phyloP scores from a whole-genome alignment of 1,284 basidiomycete genomes.

The Sphagnurus paluster region DNA sequence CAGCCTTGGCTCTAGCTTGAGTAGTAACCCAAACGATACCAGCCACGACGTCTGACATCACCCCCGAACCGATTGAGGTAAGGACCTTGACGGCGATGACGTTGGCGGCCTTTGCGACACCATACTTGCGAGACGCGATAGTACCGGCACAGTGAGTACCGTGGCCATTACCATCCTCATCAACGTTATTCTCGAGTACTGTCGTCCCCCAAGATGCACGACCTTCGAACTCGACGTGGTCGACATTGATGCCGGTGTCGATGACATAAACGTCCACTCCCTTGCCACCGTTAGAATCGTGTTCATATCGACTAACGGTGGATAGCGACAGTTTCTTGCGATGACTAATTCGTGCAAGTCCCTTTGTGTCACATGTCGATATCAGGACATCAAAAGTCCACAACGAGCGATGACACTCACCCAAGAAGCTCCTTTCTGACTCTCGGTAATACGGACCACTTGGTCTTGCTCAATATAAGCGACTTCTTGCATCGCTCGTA shows the following conservation, averaged over 20 bases:
- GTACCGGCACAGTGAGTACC: conserved; percentile 86
- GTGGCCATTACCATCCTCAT: conserved; percentile 75
- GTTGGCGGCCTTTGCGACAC: conserved; percentile 93
- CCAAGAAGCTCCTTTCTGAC: conserved; percentile 88
- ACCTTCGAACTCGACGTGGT: conserved; percentile 87
- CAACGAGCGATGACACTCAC: conserved; percentile 55
- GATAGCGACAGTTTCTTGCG: conserved; percentile 74
- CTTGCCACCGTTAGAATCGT: conserved; percentile 75
- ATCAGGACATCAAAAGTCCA: too few species aligned
- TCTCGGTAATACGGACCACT: conserved; percentile 73
- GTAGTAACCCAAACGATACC: conserved; percentile 86
- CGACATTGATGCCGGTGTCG: conserved; percentile 88
- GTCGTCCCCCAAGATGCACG: conserved; percentile 86
- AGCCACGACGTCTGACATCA: conserved; percentile 92
- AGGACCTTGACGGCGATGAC: conserved; percentile 98
- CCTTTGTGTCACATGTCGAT: conserved; percentile 47
- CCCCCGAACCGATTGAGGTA: conserved; percentile 88
- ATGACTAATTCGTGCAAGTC: conserved; percentile 95
- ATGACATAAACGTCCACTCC: conserved; percentile 89
- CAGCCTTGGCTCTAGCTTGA: conserved; percentile 57
- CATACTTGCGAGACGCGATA: conserved; percentile 79
- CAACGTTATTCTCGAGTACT: conserved; percentile 73
- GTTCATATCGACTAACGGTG: conserved; percentile 89
- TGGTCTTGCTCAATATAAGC: conserved; percentile 94
- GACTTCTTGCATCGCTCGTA: conserved; percentile 89